phyloP scores from a whole-genome alignment of 164 flowering plant species.

The Chimonanthus praecox region DNA sequence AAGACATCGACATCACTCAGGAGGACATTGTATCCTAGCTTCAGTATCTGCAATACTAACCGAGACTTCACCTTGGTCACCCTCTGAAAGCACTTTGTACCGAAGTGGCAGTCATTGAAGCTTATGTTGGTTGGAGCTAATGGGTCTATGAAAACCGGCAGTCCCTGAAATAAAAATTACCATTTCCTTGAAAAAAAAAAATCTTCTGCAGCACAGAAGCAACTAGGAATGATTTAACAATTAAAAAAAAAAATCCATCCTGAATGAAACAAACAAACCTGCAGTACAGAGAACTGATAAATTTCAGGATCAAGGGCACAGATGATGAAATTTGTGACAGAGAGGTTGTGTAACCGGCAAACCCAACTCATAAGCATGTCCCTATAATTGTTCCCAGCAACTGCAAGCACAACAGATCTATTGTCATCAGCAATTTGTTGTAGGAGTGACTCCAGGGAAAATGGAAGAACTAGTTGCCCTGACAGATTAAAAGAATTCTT shows the following conservation, averaged over 20 bases:
- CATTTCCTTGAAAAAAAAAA: not conserved
- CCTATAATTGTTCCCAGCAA: constrained; percentile 82
- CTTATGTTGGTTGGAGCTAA: constrained; percentile 66
- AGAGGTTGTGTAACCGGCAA: constrained; percentile 68
- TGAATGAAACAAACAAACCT: constrained; percentile 38
- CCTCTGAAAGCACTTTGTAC: constrained; percentile 89
- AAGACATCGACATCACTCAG: constrained; percentile 90
- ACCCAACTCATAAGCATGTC: constrained; percentile 99
- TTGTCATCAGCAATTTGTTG: constrained; percentile 46
- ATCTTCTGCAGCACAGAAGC: not conserved
- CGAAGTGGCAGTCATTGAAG: constrained; percentile 89
- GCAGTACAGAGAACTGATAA: constrained; percentile 68
- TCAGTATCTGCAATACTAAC: constrained; percentile 73
- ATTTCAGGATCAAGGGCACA: constrained; percentile 82
- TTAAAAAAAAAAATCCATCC: not conserved
- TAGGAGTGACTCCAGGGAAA: constrained; percentile 60
- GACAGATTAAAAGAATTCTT: constrained; percentile 13
- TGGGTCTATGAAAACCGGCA: constrained; percentile 74
- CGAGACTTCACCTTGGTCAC: constrained; percentile 94
- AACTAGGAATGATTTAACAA: not conserved
- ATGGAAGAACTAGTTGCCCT: constrained; percentile 36
- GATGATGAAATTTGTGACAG: constrained; percentile 58
- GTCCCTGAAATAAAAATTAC: constrained; percentile 41
- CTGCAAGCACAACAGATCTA: constrained; percentile 66
- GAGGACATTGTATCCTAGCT: constrained; percentile 87